Evolutionary conservation across 257 asterid genomes (phyloP).

Genomic region (Mitragyna speciosa): DNA sequence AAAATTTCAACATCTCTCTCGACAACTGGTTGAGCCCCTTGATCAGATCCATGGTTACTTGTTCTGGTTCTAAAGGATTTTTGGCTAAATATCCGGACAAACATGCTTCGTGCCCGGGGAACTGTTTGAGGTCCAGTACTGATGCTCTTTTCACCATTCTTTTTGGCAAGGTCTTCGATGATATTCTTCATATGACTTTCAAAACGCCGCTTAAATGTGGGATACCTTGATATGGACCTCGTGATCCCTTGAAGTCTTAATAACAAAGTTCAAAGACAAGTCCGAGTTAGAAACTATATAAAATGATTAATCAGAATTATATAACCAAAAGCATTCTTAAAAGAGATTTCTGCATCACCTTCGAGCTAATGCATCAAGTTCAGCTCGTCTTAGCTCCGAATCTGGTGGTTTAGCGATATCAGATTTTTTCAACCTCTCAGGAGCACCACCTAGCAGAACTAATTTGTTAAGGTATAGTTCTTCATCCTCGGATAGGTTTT

Average conservation of each 20-base stretch:
- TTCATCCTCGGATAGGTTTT: constrained; percentile 67
- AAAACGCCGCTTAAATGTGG: constrained; percentile 85
- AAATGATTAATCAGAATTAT: constrained; percentile 11
- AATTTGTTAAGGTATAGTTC: constrained; percentile 73
- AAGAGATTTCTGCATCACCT: constrained; percentile 45
- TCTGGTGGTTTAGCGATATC: constrained; percentile 49
- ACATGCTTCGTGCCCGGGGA: constrained; percentile 65
- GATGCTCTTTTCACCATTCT: constrained; percentile 39
- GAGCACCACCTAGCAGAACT: constrained; percentile 61
- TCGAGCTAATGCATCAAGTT: constrained; percentile 79
- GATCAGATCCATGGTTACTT: constrained; percentile 35
- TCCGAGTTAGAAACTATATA: neutral
- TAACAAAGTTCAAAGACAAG: neutral
- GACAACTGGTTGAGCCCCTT: constrained; percentile 40
- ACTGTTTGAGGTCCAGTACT: constrained; percentile 24
- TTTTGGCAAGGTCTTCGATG: constrained; percentile 64
- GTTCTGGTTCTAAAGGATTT: constrained; percentile 52
- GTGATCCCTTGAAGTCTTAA: constrained; percentile 84
- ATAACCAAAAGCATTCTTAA: neutral
- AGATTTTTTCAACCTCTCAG: constrained; percentile 54
- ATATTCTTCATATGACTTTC: constrained; percentile 54
- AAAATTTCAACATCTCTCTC: constrained; percentile 50
- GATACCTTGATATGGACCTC: constrained; percentile 78
- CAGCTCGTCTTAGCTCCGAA: constrained; percentile 74
- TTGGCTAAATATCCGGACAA: constrained; percentile 55